phyloP scores from a whole-genome alignment of 2,329 filamentous ascomycete genomes.

The Ceratocystis diversiconidia region DNA sequence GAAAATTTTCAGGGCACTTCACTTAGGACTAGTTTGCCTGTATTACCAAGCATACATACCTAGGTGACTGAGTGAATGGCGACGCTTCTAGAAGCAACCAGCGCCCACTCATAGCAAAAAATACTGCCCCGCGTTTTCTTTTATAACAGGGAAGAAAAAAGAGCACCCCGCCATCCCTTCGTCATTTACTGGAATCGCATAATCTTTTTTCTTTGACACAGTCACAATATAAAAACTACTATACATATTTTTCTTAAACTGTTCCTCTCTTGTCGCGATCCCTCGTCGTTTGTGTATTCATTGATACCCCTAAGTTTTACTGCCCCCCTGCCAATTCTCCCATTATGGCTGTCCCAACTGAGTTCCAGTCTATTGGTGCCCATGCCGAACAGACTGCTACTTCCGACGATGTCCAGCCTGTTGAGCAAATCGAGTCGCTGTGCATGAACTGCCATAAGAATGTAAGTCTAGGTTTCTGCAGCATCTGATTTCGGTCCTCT shows the following conservation, averaged over 20 bases:
- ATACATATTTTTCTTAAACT: not conserved
- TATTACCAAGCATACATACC: slow-evolving; percentile 1
- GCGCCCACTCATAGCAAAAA: not conserved
- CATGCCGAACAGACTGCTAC: slow-evolving; percentile 40
- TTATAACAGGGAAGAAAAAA: not conserved
- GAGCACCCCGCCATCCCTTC: slow-evolving; percentile 17
- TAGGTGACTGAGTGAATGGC: too few species aligned
- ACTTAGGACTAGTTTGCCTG: not conserved
- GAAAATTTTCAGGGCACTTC: slow-evolving; percentile 14
- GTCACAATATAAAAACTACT: not conserved
- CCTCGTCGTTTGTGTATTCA: slow-evolving; percentile 4
- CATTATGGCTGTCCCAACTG: slow-evolving; percentile 28
- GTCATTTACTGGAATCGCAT: slow-evolving; percentile 20
- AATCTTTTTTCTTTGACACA: slow-evolving; percentile 7
- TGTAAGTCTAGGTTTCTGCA: slow-evolving; percentile 32
- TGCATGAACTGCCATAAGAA: slow-evolving; percentile 80
- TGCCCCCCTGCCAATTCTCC: slow-evolving; percentile 27
- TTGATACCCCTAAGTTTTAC: slow-evolving; percentile 26
- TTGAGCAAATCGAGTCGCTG: slow-evolving; percentile 60
- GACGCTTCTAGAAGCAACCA: not conserved
- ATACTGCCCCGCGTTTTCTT: slow-evolving; percentile 14
- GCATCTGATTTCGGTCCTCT: not conserved
- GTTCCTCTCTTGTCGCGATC: not conserved
- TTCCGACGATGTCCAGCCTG: slow-evolving; percentile 38
- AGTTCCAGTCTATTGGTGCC: slow-evolving; percentile 49